Base-by-base conservation (phyloP, 2,329 filamentous ascomycete genomes). In the Magnaporthales sp. region DNA sequence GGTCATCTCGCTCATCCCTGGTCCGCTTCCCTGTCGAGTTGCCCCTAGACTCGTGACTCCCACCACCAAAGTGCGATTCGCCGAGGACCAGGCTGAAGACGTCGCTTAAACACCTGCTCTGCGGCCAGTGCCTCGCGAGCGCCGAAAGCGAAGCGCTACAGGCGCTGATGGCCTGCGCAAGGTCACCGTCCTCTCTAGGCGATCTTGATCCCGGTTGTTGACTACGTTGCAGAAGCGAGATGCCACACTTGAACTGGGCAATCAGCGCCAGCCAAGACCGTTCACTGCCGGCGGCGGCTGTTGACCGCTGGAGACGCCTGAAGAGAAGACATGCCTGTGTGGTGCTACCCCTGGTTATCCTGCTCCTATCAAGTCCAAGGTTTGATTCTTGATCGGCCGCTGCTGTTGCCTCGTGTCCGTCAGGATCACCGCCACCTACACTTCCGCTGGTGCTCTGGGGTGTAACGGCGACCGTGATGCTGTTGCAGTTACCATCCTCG, bases 211-310 rank as follows among this genome's bases (percentile, higher is more conserved):
- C 60, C 24, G 60, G 27, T 9, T 32, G 26, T 26, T 58, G 63
- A 68, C 76, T 76, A 68, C 75, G 77, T 67, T 77, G 77, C 4
- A 78, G 66, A 2, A 78, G 71, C 0, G 75, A 75, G 1, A 77
- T 72, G 9, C 76, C 76, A 4, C 72, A 76, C 67, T 77, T 74
- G 66, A 77, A 78, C 67, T 75, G 74, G 4, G 71, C 69, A 0
- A 75, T 66, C 0, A 74, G 68, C 2, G 72, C 72, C 2, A 74
- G 68, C 74, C 74, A 74, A 5, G 71, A 68, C 64, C 72, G 70
- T 3, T 58, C 46, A 46, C 31, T 54, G n/a, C 26, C 46, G 9
- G 46, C 24, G 2, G 60, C 60, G 2, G 62, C 62, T n/a, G 30
- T 26, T n/a, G 30, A 46, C 11, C 46, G 13, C 9, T 30, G 63